Base-by-base conservation (phyloP, 441 rosid genomes). In the Brassica hybrid region DNA sequence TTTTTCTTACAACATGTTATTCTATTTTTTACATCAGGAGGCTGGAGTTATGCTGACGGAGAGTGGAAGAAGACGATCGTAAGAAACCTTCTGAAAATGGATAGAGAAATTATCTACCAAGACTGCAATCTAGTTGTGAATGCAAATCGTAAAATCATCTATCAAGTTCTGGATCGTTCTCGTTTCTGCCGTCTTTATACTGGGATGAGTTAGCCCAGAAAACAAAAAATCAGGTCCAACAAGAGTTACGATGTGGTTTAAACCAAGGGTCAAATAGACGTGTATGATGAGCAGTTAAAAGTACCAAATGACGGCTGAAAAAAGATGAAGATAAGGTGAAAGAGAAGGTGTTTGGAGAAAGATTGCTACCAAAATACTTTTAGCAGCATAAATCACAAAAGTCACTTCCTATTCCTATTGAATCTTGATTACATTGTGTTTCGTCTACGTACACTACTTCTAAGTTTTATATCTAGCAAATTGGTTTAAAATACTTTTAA, bases 351-450 rank as follows among this genome's bases (percentile, higher is more conserved):
- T 76, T 50, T 59, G 70, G 73, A 18, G 84, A 80, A 14, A 81
- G 83, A 41, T 41, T 86, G 66, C 81, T 83, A 71, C 96, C 90
- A 30, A 77, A 83, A 25, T 82, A 88, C 16, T 89, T 88, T 27
- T n/a, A n/a, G n/a, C n/a, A n/a, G n/a, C n/a, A n/a, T n/a, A 85
- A 85, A 61, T 86, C 88, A 69, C 81, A 92, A 48, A 80, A 85
- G 67, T 90, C 98, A 66, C 88, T 92, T 5, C 97, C 90, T 1
- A 90, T 88, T 80, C 87, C 95, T 56, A 84, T 86, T 83, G 87
- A 87, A 79, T 71, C 86, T 82, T 87, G 84, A 85, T 69, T 41
- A 41, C 48, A 2, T 41, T 41, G 48, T 41, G 48, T 41, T 11
- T 78, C 58, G 43, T 7, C 52, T 18, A 43, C 67, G 21, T 66